Evolutionary conservation across 176 grass and related monocot species (phyloP), one percentile per base, ranked within the genome.

Genomic region (Otatea glauca): DNA sequence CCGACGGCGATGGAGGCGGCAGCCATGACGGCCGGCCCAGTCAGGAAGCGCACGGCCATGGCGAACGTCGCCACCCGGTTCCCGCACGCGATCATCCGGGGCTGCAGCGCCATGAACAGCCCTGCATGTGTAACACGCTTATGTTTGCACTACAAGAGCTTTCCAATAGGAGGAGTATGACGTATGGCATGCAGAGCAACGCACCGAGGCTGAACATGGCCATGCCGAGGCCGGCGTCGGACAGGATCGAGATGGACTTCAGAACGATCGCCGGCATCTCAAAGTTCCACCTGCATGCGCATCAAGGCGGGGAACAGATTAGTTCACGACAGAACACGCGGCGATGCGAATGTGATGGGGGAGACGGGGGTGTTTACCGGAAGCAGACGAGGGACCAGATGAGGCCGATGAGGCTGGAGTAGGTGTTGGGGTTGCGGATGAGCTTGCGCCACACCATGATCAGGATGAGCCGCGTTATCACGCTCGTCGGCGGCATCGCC

Each of bases 381-480:
- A 96, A 99, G 88, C 91, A 99, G 77, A 99, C 84, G 69, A 99
- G 96, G 37, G 96, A 85, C 96, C 96, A 99, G 86, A 92, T 79
- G 73, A 99, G 81, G 56, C 96, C 96, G 70, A 99, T 92, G 64
- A 99, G 89, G 88, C 91, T 94, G 74, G 96, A 99, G 81, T 99
- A 99, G 72, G 91, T 96, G 91, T 99, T 99, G 70, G 96, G 96
- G 81, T 99, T 99, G 84, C 96, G 92, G 83, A 99, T 99, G 16
- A 99, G 93, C 87, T 99, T 99, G 69, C 96, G 85, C 96, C 96
- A 99, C 59, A 99, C 96, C 96, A 99, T 96, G 93, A 99, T 99
- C 9, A 99, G 91, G 69, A 99, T 99, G 24, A 99, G 88, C 65
- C 96, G 65, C 10, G 96, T 99, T 91, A 99, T 99, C 25, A 99